Evolutionary conservation across 2,329 filamentous ascomycete genomes (phyloP).

Genomic region (Nigrospora sphaerica): DNA sequence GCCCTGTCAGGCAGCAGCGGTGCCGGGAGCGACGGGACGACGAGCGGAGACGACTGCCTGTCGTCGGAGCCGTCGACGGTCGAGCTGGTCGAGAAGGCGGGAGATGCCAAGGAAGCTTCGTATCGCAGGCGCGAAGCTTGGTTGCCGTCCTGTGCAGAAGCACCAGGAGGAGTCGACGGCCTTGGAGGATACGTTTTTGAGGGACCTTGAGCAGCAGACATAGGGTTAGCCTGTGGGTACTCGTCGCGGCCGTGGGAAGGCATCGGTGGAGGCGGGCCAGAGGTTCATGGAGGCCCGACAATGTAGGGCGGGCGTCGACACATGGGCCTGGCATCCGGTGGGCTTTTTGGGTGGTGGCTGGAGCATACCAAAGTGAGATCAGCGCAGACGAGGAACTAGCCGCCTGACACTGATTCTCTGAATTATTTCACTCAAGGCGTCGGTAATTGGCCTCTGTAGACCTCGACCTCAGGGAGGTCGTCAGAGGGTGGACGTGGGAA

Average conservation of each 20-base stretch:
- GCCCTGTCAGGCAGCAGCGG: conserved; percentile 52
- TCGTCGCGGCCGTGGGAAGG: not conserved
- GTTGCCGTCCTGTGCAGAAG: conserved; percentile 51
- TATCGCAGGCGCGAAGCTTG: conserved; percentile 27
- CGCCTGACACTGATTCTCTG: conserved; percentile 55
- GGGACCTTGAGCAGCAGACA: conserved; percentile 21
- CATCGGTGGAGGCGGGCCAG: too few relatives aligned
- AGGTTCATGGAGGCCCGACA: too few relatives aligned
- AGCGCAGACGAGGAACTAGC: conserved; percentile 53
- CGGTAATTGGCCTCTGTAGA: not conserved
- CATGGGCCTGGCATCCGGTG: not conserved
- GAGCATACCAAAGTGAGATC: conserved; percentile 47
- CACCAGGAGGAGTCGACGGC: conserved; percentile 49
- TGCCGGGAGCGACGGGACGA: conserved; percentile 50
- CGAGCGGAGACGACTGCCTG: conserved; percentile 45
- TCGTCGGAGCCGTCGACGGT: conserved; percentile 49
- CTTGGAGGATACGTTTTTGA: conserved; percentile 51
- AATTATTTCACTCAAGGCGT: conserved; percentile 7
- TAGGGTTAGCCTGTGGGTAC: not conserved
- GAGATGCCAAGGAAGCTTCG: conserved; percentile 39
- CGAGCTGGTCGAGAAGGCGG: conserved; percentile 54
- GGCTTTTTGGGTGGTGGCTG: conserved; percentile 5
- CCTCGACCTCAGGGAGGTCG: not conserved
- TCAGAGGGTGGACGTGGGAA: not conserved
- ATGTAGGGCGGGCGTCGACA: not conserved